Percentiles rank a stretch among this genome's conserved stretches.
Conservation (phyloP, 106 monocot species). For the Phalaenopsis equestris region DNA sequence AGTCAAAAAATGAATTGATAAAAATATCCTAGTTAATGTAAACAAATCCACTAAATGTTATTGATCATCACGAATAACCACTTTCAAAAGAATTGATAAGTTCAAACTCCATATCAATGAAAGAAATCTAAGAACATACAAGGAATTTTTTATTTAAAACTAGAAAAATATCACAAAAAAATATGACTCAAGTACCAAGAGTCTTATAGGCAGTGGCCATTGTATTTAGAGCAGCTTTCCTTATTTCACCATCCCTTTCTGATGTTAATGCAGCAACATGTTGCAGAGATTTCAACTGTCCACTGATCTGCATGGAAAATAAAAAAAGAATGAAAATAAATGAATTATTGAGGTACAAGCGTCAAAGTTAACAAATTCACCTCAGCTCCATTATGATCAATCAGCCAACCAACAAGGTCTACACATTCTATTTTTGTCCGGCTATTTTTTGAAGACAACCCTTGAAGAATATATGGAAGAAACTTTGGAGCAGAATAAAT, state of each 20-base stretch:
- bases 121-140: background rate
- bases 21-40: background rate
- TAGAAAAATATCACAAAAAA: background rate
- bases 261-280: conserved; percentile 79
- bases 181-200: conserved; percentile 49
- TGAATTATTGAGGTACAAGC: background rate
- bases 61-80: background rate
- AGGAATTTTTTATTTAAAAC: background rate
- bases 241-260: conserved; percentile 97
- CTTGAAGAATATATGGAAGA: conserved; percentile 80
- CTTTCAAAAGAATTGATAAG: background rate
- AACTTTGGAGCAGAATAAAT: conserved; percentile 80
- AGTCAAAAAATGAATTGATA: background rate
- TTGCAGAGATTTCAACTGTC: conserved; percentile 89
- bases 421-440: conserved; percentile 93
- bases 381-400: conserved; percentile 83
- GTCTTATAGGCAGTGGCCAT: conserved; percentile 92
- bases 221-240: conserved; percentile 94
- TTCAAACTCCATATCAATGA: background rate
- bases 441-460: conserved; percentile 94
- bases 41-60: background rate
- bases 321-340: background rate
- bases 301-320: conserved; percentile 52
- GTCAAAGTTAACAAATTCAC: conserved; percentile 14
- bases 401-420: conserved; percentile 75